Conservation (phyloP, 371 early-diverging fungal species). For the Mucor ambiguus region DNA sequence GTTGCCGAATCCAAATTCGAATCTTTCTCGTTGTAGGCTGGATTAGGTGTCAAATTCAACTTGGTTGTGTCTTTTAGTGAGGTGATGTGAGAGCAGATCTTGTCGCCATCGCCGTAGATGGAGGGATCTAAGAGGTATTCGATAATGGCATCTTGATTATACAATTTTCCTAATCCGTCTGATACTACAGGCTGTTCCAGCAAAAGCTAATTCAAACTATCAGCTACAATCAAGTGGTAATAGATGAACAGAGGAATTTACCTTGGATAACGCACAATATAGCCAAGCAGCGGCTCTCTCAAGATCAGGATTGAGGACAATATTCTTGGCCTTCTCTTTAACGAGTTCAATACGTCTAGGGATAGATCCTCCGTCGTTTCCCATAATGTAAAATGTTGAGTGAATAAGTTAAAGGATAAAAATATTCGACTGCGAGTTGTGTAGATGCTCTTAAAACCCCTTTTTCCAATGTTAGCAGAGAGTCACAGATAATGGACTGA, state of each 20-base stretch:
- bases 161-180: conserved; percentile 85
- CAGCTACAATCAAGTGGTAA: neutral
- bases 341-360: conserved; percentile 94
- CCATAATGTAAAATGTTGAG: conserved; percentile 54
- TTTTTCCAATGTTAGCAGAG: neutral
- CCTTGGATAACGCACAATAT: conserved; percentile 90
- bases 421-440: neutral
- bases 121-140: conserved; percentile 79
- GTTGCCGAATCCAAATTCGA: conserved; percentile 38
- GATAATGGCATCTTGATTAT: conserved; percentile 89
- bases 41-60: conserved; percentile 76
- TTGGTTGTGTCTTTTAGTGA: conserved; percentile 75
- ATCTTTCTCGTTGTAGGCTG: conserved; percentile 56
- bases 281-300: conserved; percentile 74
- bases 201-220: conserved; percentile 44
- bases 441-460: neutral
- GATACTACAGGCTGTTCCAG: conserved; percentile 82
- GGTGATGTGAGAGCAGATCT: conserved; percentile 81
- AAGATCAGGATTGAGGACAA: conserved; percentile 71
- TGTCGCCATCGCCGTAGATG: conserved; percentile 82
- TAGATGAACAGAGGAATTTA: conserved; percentile 13
- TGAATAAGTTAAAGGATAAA: neutral
- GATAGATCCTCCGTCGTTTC: conserved; percentile 96
- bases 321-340: conserved; percentile 81
- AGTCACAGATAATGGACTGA: neutral